phyloP scores from a whole-genome alignment of 2,329 filamentous ascomycete genomes.

The Trichoderma guizhouense region DNA sequence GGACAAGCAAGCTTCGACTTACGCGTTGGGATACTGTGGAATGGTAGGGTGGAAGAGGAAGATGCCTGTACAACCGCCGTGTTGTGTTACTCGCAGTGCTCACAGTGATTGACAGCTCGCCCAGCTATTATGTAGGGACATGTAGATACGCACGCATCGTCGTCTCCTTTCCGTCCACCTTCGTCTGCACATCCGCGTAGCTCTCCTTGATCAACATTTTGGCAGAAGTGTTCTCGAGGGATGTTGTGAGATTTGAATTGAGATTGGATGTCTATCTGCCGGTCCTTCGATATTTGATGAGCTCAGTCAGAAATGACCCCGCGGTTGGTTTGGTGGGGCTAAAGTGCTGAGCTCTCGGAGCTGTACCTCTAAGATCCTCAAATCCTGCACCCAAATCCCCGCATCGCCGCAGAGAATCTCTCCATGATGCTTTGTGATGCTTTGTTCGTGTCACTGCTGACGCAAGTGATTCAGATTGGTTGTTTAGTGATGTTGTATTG shows the following conservation, averaged over 20 bases:
- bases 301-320: not conserved
- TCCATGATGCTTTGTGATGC: not conserved
- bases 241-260: not conserved
- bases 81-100: not conserved
- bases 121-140: no score
- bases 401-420: not conserved
- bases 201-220: not conserved
- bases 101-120: not conserved
- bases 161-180: not conserved
- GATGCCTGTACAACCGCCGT: not conserved
- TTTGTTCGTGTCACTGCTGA: not conserved
- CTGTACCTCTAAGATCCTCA: not conserved
- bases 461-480: no score
- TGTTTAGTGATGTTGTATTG: no score
- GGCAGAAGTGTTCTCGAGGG: not conserved
- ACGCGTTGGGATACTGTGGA: not conserved
- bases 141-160: not conserved
- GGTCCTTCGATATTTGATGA: not conserved
- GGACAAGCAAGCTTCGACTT: not conserved
- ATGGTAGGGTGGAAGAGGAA: not conserved
- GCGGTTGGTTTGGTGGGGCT: not conserved
- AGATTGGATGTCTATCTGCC: not conserved
- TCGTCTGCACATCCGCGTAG: not conserved
- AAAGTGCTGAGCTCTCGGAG: not conserved
- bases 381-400: not conserved